Evolutionary conservation across 768 basidiomycete species (phyloP).

Genomic region (Phlegmacium glaucopus): DNA sequence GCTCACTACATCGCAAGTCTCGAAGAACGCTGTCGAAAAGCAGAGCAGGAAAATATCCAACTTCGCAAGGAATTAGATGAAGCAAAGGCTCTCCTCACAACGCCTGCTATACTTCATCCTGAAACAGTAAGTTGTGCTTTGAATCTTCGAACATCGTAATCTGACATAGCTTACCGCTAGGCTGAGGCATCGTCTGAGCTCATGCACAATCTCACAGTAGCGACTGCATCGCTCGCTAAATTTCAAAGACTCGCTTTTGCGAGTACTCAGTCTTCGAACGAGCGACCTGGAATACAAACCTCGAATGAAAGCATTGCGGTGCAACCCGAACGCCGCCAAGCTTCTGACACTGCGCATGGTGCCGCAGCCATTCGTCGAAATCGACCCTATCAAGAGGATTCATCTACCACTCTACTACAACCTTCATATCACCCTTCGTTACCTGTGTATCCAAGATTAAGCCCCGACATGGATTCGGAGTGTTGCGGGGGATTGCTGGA

Average conservation of each 20-base stretch:
- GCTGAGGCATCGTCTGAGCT: conserved; percentile 51
- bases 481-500: conserved; percentile 52
- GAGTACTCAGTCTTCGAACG: neutral
- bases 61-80: conserved; percentile 47
- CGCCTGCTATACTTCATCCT: conserved; percentile 23
- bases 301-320: neutral
- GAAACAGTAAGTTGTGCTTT: conserved; percentile 28
- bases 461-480: conserved; percentile 23
- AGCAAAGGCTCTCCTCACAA: conserved; percentile 36
- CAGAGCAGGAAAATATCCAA: conserved; percentile 52
- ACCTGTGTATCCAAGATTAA: conserved; percentile 7
- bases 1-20: conserved; percentile 54
- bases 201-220: conserved; percentile 43
- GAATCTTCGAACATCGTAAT: conserved; percentile 1
- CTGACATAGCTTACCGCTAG: conserved; percentile 24
- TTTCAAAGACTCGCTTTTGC: conserved; percentile 49
- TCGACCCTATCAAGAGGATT: conserved; percentile 30
- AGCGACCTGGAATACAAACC: neutral
- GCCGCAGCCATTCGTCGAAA: conserved; percentile 19
- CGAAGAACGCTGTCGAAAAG: conserved; percentile 48
- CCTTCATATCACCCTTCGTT: neutral
- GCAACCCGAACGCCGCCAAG: neutral
- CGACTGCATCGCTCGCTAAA: conserved; percentile 46
- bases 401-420: conserved; percentile 16
- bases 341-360: neutral